Evolutionary conservation across 768 basidiomycete genomes (phyloP), one percentile per base, ranked within the genome.

Genomic region (Termitomyces sp.): DNA sequence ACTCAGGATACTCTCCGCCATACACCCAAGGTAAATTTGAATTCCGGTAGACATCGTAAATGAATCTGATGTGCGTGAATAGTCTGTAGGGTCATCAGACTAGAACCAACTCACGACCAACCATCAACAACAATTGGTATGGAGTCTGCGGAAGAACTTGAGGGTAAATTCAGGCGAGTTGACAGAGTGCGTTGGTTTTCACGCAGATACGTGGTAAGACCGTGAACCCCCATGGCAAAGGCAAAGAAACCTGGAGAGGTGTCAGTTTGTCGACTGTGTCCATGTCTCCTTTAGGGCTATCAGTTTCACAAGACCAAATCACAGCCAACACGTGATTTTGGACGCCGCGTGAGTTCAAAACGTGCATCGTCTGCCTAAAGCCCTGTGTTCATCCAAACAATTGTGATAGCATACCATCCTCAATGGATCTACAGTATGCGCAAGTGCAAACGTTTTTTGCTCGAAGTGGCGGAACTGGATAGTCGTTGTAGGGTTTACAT

Each of bases 1-100:
- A 86, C 51, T 76, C 76, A 2, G 67, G 64, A 60, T 90, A 90
- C 68, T 93, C 90, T 12, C 91, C 91, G 6, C 91, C 91, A 62
- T 90, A 93, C 0, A 89, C 88, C 91, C 90, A 93, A 6, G 88
- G 84, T 45, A 90, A 71, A 54, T 71, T 75, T 2, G 84, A 83
- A 52, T 75, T 74, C 28, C 77, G 69, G 57, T 87, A 76, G 21
- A 92, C 55, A 59, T 81, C 77, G 65, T 85, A 92, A 57, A 93
- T 88, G 69, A 93, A 90, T 37, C 90, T 93, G 59, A 41, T 38
- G 42, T 19, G 2, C 11, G 55, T 55, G 19, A 55, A 49, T 24
- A 50, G 41, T 26, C 53, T 30, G 34, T 34, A 54, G 28, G 12
- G 58, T 41, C 53, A 26, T 56, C 26, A 48, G 44, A 46, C 49